These are phyloP conservation scores for Davidsoniella virescens DNA, from an alignment of 2,329 filamentous ascomycete species.

Conservation along the genomic window DNA sequence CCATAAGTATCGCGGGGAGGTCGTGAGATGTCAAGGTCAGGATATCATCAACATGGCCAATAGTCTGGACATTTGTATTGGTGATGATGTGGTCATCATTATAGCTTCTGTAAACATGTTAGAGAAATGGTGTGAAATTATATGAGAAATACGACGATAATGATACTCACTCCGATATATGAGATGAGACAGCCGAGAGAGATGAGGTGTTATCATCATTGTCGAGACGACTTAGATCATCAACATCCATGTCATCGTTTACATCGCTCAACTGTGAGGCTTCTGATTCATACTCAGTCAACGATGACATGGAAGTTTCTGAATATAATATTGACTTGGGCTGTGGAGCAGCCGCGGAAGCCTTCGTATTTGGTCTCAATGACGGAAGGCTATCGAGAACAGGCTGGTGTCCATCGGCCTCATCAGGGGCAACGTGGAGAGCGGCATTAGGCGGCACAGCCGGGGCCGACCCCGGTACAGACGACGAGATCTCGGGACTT, in stretches of 20 bases:
- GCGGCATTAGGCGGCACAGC: not conserved
- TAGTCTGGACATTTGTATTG: not conserved
- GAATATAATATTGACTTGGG: not conserved
- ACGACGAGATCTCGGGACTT: not conserved
- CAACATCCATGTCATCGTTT: not conserved
- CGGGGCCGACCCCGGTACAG: not conserved
- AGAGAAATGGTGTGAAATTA: not conserved
- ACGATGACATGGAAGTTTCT: constrained; percentile 9
- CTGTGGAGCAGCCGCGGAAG: not conserved
- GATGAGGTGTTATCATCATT: not conserved
- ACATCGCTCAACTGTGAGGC: not conserved
- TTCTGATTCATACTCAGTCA: constrained; percentile 5
- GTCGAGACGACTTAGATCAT: no score
- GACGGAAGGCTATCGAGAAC: constrained; percentile 1
- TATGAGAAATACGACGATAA: no score
- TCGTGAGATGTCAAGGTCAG: not conserved
- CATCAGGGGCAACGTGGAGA: not conserved
- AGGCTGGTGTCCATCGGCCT: not conserved
- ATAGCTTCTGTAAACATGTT: not conserved
- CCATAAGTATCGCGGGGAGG: not conserved
- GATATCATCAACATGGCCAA: not conserved
- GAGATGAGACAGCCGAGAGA: not conserved
- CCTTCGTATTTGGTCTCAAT: not conserved
- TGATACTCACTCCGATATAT: not conserved
- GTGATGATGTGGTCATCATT: not conserved